Evolutionary conservation across 2,329 filamentous ascomycete species (phyloP).

Genomic region (Daldinia sp.): DNA sequence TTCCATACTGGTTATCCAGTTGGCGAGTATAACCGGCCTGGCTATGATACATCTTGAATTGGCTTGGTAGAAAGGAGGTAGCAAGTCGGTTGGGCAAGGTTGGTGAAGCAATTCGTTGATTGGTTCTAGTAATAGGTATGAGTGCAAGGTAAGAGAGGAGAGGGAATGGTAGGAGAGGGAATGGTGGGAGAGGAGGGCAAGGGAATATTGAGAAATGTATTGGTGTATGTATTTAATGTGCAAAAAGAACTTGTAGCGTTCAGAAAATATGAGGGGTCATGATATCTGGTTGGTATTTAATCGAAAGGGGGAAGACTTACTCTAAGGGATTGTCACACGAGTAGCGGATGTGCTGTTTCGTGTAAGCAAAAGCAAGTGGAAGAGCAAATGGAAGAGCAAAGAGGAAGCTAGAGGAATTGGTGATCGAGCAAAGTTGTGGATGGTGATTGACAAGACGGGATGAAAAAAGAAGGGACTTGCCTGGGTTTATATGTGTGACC

Average conservation of each 20-base stretch:
- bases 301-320: not conserved
- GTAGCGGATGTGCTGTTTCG: not conserved
- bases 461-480: not conserved
- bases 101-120: not conserved
- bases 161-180: not conserved
- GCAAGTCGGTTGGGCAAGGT: not conserved
- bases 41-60: not conserved
- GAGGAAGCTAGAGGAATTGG: not conserved
- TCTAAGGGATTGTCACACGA: not conserved
- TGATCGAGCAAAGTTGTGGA: slow-evolving; percentile 3
- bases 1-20: not conserved
- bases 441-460: not conserved
- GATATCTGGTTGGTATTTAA: not conserved
- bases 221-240: not conserved
- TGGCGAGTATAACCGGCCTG: not conserved
- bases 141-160: not conserved
- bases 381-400: not conserved
- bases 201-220: not conserved
- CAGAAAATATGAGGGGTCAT: not conserved
- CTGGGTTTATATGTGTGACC: slow-evolving; percentile 3
- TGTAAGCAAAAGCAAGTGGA: not conserved
- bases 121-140: not conserved
- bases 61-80: not conserved
- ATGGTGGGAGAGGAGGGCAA: not conserved
- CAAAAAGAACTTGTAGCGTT: not conserved